Conservation (phyloP, 306 rosid genomes). For the Sophora flavescens region DNA sequence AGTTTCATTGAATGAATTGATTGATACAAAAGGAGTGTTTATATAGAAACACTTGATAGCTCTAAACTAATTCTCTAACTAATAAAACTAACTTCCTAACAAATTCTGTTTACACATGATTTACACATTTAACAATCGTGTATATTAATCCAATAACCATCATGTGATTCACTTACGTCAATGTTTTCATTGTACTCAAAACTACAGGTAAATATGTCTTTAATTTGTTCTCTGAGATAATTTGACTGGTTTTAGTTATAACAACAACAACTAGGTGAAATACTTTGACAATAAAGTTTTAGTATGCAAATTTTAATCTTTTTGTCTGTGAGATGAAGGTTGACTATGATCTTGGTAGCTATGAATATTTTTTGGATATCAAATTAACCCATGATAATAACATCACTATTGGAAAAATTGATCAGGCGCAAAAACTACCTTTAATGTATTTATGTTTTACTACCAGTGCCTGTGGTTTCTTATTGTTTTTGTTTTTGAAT, state of each 20-base stretch:
- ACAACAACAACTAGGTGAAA: slow-evolving; percentile 18
- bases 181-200: slow-evolving; percentile 34
- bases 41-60: too few species aligned
- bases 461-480: slow-evolving; percentile 12
- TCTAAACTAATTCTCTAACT: too few species aligned
- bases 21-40: too few species aligned
- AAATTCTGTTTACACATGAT: too few species aligned
- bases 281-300: slow-evolving; percentile 1
- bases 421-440: slow-evolving; percentile 62
- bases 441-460: slow-evolving; percentile 12
- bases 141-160: not conserved
- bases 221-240: slow-evolving; percentile 7
- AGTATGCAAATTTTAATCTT: not conserved
- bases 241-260: slow-evolving; percentile 23
- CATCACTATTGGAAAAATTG: slow-evolving; percentile 89
- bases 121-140: too few species aligned
- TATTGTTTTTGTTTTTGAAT: slow-evolving; percentile 34
- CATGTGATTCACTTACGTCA: not conserved
- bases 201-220: slow-evolving; percentile 8
- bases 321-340: slow-evolving; percentile 59
- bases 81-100: too few species aligned
- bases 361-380: slow-evolving; percentile 81
- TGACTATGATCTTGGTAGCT: slow-evolving; percentile 92
- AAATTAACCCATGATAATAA: slow-evolving; percentile 85
- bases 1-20: too few species aligned